phyloP scores from a whole-genome alignment of 805 yeast genomes.

The Kodamaea fukazawae region DNA sequence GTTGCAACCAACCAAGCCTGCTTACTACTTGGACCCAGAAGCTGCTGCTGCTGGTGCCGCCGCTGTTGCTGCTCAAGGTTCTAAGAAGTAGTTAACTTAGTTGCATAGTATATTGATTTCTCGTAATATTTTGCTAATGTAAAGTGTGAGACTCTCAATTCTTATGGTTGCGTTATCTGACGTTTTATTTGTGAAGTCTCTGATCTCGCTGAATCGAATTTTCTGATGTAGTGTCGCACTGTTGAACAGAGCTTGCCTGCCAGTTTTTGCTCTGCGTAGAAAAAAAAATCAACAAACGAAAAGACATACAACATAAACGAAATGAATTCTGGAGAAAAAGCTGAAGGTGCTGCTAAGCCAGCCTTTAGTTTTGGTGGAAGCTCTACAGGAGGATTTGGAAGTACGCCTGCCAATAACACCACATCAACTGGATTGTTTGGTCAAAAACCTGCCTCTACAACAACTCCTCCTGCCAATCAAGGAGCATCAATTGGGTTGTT shows the following conservation, averaged over 20 bases:
- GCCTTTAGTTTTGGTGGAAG: slow-evolving; percentile 3
- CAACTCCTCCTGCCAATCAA: not conserved
- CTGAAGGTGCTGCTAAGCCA: not conserved
- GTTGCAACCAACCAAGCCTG: slow-evolving; percentile 86
- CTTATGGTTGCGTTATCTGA: no score
- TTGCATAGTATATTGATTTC: no score
- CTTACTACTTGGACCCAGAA: slow-evolving; percentile 97
- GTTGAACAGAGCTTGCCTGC: no score
- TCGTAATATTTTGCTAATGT: no score
- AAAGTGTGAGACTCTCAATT: no score
- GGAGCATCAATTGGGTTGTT: not conserved
- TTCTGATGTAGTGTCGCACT: no score
- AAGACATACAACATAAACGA: not conserved
- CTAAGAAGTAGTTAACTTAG: slow-evolving; percentile 30
- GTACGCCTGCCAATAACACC: slow-evolving; percentile 1
- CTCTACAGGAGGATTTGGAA: slow-evolving; percentile 8
- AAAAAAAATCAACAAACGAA: not conserved
- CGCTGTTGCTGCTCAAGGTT: slow-evolving; percentile 96
- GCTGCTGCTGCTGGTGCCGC: slow-evolving; percentile 99
- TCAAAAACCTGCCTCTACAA: slow-evolving; percentile 1
- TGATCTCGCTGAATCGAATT: no score
- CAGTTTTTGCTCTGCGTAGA: not conserved
- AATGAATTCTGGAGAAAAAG: slow-evolving; percentile 1
- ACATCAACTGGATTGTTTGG: slow-evolving; percentile 6
- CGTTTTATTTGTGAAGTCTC: no score